phyloP scores from a whole-genome alignment of 2,329 filamentous ascomycete species.

The Gnomoniopsis smithogilvyi region DNA sequence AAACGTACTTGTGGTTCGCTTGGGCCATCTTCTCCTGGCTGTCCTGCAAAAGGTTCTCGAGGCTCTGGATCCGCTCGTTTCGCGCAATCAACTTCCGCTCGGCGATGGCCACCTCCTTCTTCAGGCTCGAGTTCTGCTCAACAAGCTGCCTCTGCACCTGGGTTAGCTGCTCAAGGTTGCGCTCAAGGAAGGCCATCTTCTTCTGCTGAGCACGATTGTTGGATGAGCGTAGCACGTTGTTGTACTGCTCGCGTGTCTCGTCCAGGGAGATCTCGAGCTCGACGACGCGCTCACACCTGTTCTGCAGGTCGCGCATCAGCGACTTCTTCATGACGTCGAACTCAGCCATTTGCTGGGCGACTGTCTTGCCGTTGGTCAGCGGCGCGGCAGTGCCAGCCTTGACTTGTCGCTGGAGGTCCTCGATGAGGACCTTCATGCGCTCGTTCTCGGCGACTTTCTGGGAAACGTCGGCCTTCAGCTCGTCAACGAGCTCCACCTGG shows the following conservation, averaged over 20 bases:
- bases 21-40: slow-evolving; percentile 98
- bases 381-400: slow-evolving; percentile 60
- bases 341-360: slow-evolving; percentile 96
- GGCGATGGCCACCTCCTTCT: slow-evolving; percentile 98
- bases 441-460: slow-evolving; percentile 79
- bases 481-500: slow-evolving; percentile 69
- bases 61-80: slow-evolving; percentile 93
- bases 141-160: slow-evolving; percentile 97
- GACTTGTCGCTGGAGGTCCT: slow-evolving; percentile 72
- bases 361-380: slow-evolving; percentile 80
- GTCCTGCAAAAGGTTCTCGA: slow-evolving; percentile 90
- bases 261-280: slow-evolving; percentile 97
- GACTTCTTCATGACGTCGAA: slow-evolving; percentile 99
- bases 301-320: slow-evolving; percentile 96
- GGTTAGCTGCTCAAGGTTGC: slow-evolving; percentile 95
- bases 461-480: slow-evolving; percentile 71
- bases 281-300: slow-evolving; percentile 95
- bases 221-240: slow-evolving; percentile 92
- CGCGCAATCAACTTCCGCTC: slow-evolving; percentile 95
- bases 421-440: slow-evolving; percentile 75
- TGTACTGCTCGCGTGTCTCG: slow-evolving; percentile 97
- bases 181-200: slow-evolving; percentile 99
- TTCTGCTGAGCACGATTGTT: slow-evolving; percentile 99
- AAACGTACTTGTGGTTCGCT: slow-evolving; percentile 88
- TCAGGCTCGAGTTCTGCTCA: slow-evolving; percentile 93